phyloP scores from a whole-genome alignment of 345 rosid species.

The Rhodamnia argentea region DNA sequence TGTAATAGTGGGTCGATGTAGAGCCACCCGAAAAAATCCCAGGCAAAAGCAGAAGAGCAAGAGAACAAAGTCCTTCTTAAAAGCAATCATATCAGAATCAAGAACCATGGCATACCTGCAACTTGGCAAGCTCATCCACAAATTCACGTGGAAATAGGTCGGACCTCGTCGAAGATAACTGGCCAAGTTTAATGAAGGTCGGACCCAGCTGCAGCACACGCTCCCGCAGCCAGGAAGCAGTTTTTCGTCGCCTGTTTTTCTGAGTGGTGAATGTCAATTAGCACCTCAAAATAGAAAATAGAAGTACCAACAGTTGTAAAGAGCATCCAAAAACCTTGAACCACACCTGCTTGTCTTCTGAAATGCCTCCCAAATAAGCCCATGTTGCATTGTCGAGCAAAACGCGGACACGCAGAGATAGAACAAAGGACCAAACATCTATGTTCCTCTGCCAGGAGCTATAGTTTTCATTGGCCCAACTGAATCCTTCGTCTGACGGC shows the following conservation, averaged over 20 bases:
- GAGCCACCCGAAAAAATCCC: neutral
- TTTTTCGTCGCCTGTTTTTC: conserved; percentile 58
- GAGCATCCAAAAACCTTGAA: neutral
- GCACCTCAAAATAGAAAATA: neutral
- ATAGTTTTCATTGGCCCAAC: conserved; percentile 94
- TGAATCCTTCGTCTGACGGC: conserved; percentile 86
- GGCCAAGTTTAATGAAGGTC: conserved; percentile 93
- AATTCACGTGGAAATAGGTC: conserved; percentile 86
- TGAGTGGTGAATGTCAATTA: conserved; percentile 4
- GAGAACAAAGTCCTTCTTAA: neutral
- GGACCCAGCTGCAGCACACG: conserved; percentile 92
- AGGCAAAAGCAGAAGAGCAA: neutral
- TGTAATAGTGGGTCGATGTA: neutral
- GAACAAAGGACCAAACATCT: conserved; percentile 88
- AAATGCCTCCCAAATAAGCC: conserved; percentile 66
- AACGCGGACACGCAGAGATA: conserved; percentile 60
- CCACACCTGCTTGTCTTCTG: conserved; percentile 75
- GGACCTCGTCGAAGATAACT: conserved; percentile 86
- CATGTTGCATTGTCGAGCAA: conserved; percentile 82
- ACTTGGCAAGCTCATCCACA: conserved; percentile 94
- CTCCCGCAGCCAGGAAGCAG: conserved; percentile 91
- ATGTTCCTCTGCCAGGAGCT: conserved; percentile 56
- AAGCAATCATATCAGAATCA: neutral
- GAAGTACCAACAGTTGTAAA: neutral
- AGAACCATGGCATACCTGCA: conserved; percentile 50